Base-by-base conservation (phyloP, 164 flowering plant genomes). In the Kalanchoe fedtschenkoi region DNA sequence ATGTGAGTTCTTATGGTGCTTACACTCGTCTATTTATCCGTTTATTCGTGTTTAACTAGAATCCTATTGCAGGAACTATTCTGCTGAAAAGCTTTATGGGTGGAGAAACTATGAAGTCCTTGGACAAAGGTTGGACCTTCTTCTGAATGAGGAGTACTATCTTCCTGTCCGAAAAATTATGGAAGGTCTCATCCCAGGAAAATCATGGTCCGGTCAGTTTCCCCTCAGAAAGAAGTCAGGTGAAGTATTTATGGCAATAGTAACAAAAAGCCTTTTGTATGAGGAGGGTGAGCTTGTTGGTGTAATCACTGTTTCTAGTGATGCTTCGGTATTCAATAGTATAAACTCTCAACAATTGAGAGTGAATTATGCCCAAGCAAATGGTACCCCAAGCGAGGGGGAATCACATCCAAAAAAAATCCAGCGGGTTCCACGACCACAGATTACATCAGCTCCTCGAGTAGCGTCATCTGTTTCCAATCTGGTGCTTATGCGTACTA, bases 191-290 rank as follows among this genome's bases (percentile, higher is more conserved):
- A 60, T 42, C 56, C 66, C 55, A 58, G 93, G 87, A 32, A 71
- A 63, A 53, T 68, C 83, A 32, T 91, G 93, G 97, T 79, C 93
- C 30, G 96, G 97, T 69, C 97, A 82, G 73, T 87, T 85, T 60
- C 95, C 93, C 57, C 75, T 81, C 30, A 83, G 73, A 81, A 88
- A 80, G 72, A 78, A 74, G 64, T 85, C 91, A 0, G 95, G 96
- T 65, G 80, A 83, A 77, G 65, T 75, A 57, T 87, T 91, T 68
- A 77, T 80, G 88, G 91, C 91, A 33, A 61, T 88, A 42, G 85
- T 81, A 74, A 86, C 88, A 35, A 78, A 86, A 66, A 82, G 81
- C 77, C 90, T 78, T 19, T 64, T 86, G 30, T 83, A 81, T 55
- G 91, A 86, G 74, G 80, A 81, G 62, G 90, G 84, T 62, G 78